Base-by-base conservation (phyloP, 352 stramenopile genomes). In the Phytophthora nicotianae region DNA sequence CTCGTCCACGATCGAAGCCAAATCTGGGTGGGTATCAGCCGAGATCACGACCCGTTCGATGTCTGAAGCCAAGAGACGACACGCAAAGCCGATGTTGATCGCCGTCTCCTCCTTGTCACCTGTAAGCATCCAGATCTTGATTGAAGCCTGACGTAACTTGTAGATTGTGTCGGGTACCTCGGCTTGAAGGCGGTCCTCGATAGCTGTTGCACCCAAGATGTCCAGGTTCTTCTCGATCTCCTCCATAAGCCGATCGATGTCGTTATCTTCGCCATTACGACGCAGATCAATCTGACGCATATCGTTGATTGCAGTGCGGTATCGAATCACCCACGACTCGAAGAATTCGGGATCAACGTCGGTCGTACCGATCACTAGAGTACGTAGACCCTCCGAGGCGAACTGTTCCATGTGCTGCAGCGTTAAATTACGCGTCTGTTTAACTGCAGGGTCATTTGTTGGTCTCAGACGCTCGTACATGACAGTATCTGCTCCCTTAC, bases 31-130 rank as follows among this genome's bases (percentile, higher is more conserved):
- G 9, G 86, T 85, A 52, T 93, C 86, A 0, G 81, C 84, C 0
- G 84, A 89, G 45, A 97, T 91, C 11, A 95, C 78, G 16, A 95
- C 62, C 3, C 84, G 81, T 54, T 98, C 89, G 75, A 99, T 98
- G 52, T 98, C 95, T 2, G 90, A 77, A 8, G 91, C 97, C 17
- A 98, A 55, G 16, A 98, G 48, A 11, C 91, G 86, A 51, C 89
- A 97, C 6, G 91, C 89, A 70, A 97, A 98, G n/a, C 87, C 95
- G 68, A 98, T 98, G 68, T 98, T 98, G 64, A 98, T 98, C 11
- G 95, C 95, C 4, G 95, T 98, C 66, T 98, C 95, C 60, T 96
- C 75, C 70, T 98, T 98, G 68, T 98, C 95, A 6, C 94, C 94
- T 4, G 95, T 98, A 19, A 98, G 84, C 77, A 98, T 97, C 91